Evolutionary conservation across 2,329 filamentous ascomycete genomes (phyloP), one percentile per base, ranked within the genome.

Genomic region (Magnaporthiopsis rhizophila): DNA sequence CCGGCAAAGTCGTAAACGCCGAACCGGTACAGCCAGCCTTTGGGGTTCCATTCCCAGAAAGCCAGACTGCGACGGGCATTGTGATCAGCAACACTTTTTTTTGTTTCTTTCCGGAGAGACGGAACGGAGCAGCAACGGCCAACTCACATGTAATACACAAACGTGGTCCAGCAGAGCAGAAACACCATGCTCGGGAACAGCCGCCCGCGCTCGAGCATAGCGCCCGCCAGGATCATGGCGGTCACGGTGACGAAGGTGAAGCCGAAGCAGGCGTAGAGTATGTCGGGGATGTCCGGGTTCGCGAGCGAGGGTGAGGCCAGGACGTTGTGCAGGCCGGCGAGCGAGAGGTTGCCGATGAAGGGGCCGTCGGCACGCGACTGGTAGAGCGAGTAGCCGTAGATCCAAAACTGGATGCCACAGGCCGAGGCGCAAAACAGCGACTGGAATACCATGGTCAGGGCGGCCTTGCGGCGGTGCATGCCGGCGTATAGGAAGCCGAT

Each of bases 31-130:
- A 89, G 75, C 86, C 86, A 89, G 13, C 86, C 86, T 63, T 81
- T 83, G n/a, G 80, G 70, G 69, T 89, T 89, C 86, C 86, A 89
- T 4, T 85, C 86, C 85, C 86, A 88, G 74, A 82, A 86, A 0
- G 86, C 86, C 50, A 88, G 81, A 0, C 82, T 61, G 62, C n/a
- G 45, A 9, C 18, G 45, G 38, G 15, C 2, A 4, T 50, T 53
- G 18, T 1, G 7, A 11, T 53, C n/a, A 53, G 45, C 45, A 53
- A 21, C 5, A 15, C 3, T 50, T 21, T 15, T 7, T 18, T 7
- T 18, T 4, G 4, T 34, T 15, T 30, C 30, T 30, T 30, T 30
- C 30, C 6, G 3, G 4, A 7, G 34, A 36, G 38, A 21, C 15
- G 7, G 38, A 50, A 21, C 15, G 15, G 21, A 11, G 38, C 38